These are phyloP conservation scores for Botrytis sinoallii DNA, from an alignment of 2,329 filamentous ascomycete genomes.

Conservation along the genomic window DNA sequence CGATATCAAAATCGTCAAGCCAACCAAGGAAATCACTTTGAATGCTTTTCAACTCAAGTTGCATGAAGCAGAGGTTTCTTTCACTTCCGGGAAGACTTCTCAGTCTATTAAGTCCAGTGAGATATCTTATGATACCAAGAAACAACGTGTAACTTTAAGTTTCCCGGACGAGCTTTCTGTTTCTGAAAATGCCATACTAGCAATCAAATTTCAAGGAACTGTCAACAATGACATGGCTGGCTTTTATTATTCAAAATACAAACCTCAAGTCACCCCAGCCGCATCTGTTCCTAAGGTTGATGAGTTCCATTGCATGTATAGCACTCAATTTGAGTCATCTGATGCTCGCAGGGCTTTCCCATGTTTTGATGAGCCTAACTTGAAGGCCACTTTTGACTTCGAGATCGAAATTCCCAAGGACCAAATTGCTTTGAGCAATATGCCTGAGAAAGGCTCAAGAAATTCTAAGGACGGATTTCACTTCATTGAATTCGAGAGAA, in stretches of 20 bases:
- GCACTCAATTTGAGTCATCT: conserved; percentile 96
- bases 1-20: conserved; percentile 66
- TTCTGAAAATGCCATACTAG: conserved; percentile 62
- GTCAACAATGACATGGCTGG: conserved; percentile 92
- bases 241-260: conserved; percentile 94
- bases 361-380: conserved; percentile 96
- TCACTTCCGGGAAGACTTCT: conserved; percentile 56
- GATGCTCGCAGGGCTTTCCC: conserved; percentile 94
- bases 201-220: conserved; percentile 72
- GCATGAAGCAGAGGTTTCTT: conserved; percentile 59
- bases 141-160: conserved; percentile 75
- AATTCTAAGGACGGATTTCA: conserved; percentile 63
- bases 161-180: conserved; percentile 71
- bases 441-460: conserved; percentile 76
- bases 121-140: conserved; percentile 77
- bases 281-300: conserved; percentile 74
- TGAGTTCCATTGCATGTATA: conserved; percentile 73
- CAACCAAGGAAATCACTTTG: conserved; percentile 73
- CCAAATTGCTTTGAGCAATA: conserved; percentile 88
- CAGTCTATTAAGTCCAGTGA: conserved; percentile 56
- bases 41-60: conserved; percentile 86
- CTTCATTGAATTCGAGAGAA: conserved; percentile 74
- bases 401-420: conserved; percentile 87
- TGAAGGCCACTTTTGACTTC: conserved; percentile 95
- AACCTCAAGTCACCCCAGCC: conserved; percentile 68